Conservation (phyloP, 352 stramenopile species). For the Phytophthora agathidicida region DNA sequence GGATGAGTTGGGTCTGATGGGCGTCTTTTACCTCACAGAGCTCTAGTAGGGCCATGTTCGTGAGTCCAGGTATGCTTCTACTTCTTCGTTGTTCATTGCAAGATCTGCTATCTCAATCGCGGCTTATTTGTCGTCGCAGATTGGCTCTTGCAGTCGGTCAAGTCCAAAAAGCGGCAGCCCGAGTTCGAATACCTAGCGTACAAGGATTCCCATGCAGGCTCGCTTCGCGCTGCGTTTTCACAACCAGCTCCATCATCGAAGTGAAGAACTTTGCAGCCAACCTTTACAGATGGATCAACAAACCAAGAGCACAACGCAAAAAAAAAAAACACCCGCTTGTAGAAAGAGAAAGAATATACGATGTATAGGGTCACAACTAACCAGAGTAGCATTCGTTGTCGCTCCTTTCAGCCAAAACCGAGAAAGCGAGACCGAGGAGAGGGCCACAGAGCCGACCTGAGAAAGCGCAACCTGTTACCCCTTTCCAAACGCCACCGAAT, state of each 20-base stretch:
- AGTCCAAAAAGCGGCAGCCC: constrained; percentile 58
- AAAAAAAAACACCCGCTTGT: constrained; percentile 24
- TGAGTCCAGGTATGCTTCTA: constrained; percentile 54
- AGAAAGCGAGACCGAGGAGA: constrained; percentile 22
- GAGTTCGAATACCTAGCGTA: constrained; percentile 82
- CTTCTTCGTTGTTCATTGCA: background rate
- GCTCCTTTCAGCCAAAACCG: constrained; percentile 42
- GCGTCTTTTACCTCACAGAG: constrained; percentile 32
- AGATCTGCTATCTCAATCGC: background rate
- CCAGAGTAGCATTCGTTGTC: constrained; percentile 46
- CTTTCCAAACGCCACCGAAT: constrained; percentile 25
- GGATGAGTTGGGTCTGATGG: constrained; percentile 1
- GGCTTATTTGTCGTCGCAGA: constrained; percentile 36
- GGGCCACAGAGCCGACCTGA: constrained; percentile 9
- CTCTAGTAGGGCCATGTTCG: constrained; percentile 65
- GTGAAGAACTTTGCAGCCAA: background rate
- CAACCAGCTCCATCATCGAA: constrained; percentile 5
- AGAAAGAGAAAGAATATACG: constrained; percentile 44
- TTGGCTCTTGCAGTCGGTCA: constrained; percentile 83
- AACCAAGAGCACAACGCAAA: constrained; percentile 12
- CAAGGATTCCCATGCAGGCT: constrained; percentile 44
- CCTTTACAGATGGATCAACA: no score
- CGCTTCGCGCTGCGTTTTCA: constrained; percentile 28
- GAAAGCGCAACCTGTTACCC: constrained; percentile 7
- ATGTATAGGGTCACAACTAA: constrained; percentile 59